phyloP scores from a whole-genome alignment of 192 early-diverging fungal genomes.

The Backusella tarrabulga region DNA sequence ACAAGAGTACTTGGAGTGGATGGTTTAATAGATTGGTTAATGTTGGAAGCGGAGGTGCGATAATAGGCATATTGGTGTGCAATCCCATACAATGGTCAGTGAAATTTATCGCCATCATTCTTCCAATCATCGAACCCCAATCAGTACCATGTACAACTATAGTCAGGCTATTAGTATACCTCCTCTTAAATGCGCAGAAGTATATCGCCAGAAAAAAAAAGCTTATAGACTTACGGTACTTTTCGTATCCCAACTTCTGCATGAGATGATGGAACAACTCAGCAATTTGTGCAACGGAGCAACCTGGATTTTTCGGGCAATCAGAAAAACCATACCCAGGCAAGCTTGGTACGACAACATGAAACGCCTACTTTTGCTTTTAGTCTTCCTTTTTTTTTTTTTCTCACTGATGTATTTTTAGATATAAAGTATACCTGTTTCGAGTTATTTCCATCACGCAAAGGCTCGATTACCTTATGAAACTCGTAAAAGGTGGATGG shows the following conservation, averaged over 20 bases:
- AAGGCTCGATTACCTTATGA: constrained; percentile 43
- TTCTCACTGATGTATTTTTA: background rate
- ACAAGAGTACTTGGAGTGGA: constrained; percentile 5
- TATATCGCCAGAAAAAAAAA: no score
- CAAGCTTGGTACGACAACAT: constrained; percentile 61
- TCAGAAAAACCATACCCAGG: constrained; percentile 63
- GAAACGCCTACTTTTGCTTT: constrained; percentile 36
- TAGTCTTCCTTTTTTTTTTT: background rate
- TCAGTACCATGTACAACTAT: constrained; percentile 25
- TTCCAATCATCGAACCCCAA: constrained; percentile 25
- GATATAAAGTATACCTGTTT: background rate
- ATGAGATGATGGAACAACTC: constrained; percentile 26
- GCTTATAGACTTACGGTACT: background rate
- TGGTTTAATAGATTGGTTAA: background rate
- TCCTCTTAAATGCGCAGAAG: no score
- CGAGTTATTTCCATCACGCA: constrained; percentile 26
- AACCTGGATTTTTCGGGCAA: constrained; percentile 25
- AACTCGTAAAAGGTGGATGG: constrained; percentile 63
- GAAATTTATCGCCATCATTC: background rate
- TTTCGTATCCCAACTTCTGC: constrained; percentile 25
- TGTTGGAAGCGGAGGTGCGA: constrained; percentile 8
- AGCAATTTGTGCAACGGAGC: background rate
- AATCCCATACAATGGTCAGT: constrained; percentile 12
- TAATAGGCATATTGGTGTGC: constrained; percentile 12
- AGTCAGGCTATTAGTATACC: no score